Base-by-base conservation (phyloP, 345 rosid genomes). In the Gynandropsis gynandra region DNA sequence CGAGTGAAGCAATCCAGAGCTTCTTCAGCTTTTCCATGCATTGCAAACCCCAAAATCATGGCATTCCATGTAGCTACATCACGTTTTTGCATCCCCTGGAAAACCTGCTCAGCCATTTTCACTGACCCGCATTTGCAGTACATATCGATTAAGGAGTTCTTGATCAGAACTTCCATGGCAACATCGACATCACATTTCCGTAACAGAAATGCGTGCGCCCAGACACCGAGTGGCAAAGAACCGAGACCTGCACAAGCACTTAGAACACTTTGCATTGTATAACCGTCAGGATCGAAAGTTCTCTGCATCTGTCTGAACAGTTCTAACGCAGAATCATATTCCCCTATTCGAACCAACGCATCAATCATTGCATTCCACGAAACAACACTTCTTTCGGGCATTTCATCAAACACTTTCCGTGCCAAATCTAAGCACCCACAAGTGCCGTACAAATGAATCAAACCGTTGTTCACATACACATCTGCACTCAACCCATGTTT, bases 291-390 rank as follows among this genome's bases (percentile, higher is more conserved):
- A 29, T 72, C 69, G 19, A 73, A 79, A 49, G 39, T 61, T 10
- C 50, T 33, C 76, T 69, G 78, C 78, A 83, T 70, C 62, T 67
- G 45, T 60, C 65, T 60, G 64, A 85, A 80, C 46, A 76, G 21
- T 18, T 67, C 53, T 50, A 89, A 64, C 10, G 85, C 84, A 36
- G 58, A 48, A 17, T 62, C 72, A 53, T 68, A 81, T 66, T 82
- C 81, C 7, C 87, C 89, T 24, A 41, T 61, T 58, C 52, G 79
- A 65, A 85, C 95, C 52, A 79, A 44, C 16, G 77, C 87, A 63
- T 82, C 87, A 54, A 89, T 69, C 76, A 82, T 67, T 7, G 74
- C 76, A 61, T 82, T 85, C 93, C 89, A 82, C 0, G 95, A 80
- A 50, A 89, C 95, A 61, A 79, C 32, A 52, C 79, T 89, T 69